These are phyloP conservation scores for Hygrocybe punicea DNA, from an alignment of 768 basidiomycete species.

Conservation along the genomic window DNA sequence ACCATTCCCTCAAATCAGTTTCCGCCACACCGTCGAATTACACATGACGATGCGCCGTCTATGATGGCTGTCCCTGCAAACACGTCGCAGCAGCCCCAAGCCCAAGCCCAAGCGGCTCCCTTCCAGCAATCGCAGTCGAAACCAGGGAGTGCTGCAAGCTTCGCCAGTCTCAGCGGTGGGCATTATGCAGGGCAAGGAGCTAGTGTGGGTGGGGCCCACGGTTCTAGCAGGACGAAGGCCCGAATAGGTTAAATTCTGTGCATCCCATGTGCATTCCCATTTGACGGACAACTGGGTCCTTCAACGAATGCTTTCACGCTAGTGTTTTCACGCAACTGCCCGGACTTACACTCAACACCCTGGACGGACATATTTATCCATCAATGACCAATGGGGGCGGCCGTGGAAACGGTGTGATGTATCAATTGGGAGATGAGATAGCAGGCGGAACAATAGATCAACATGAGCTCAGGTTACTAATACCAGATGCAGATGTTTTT, in stretches of 20 bases:
- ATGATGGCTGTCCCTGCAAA: conserved; percentile 68
- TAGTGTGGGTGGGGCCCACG: conserved; percentile 33
- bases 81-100: conserved; percentile 43
- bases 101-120: conserved; percentile 41
- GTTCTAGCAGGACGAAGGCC: conserved; percentile 56
- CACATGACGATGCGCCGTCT: conserved; percentile 87
- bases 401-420: no score
- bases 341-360: no score
- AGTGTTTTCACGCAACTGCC: no score
- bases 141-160: conserved; percentile 59
- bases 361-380: no score
- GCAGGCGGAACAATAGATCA: no score
- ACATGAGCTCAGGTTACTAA: background rate
- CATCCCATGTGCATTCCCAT: background rate
- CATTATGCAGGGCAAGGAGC: conserved; percentile 35
- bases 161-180: conserved; percentile 59
- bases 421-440: no score
- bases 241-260: conserved; percentile 41
- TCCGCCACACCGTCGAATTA: conserved; percentile 85
- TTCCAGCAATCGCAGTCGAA: conserved; percentile 55
- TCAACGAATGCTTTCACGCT: no score
- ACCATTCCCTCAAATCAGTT: conserved; percentile 58
- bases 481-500: no score
- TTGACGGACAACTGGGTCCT: no score
- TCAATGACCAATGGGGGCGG: no score